These are phyloP conservation scores for Epichloe uncinata DNA, from an alignment of 2,329 filamentous ascomycete species.

Conservation along the genomic window DNA sequence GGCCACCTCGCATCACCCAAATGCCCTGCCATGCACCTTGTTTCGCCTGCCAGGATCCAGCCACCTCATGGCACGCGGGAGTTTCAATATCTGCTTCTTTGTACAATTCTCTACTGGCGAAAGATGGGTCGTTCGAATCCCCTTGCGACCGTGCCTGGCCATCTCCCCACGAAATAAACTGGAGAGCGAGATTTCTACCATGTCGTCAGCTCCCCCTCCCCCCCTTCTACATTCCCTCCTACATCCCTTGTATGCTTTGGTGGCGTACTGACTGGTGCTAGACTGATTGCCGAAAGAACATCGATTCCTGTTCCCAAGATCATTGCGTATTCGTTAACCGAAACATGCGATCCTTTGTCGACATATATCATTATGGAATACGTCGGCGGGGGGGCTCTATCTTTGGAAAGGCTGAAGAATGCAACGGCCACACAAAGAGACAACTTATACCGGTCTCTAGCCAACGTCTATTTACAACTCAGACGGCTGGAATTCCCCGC, in stretches of 20 bases:
- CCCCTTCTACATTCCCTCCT: no score
- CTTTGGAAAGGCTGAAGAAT: conserved; percentile 2
- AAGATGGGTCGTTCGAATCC: conserved; percentile 2
- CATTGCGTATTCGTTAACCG: background rate
- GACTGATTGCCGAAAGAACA: no score
- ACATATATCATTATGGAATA: conserved; percentile 7
- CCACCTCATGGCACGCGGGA: background rate
- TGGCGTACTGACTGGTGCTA: no score
- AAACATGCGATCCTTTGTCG: background rate
- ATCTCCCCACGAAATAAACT: background rate
- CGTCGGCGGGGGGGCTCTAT: background rate
- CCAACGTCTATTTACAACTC: conserved; percentile 8
- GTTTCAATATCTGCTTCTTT: conserved; percentile 4
- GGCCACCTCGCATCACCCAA: background rate
- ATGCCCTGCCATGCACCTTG: background rate
- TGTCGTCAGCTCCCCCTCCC: no score
- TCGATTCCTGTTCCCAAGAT: conserved; percentile 1
- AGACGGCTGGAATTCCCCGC: conserved; percentile 6
- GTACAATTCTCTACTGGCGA: background rate
- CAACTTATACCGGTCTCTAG: conserved; percentile 6
- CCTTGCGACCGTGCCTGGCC: conserved; percentile 1
- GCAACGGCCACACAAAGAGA: conserved; percentile 1
- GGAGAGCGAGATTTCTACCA: conserved; percentile 1
- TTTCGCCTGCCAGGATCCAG: no score
- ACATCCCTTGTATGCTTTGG: no score